phyloP scores from a whole-genome alignment of 2,329 filamentous ascomycete genomes.

The Byssochlamys sp. region DNA sequence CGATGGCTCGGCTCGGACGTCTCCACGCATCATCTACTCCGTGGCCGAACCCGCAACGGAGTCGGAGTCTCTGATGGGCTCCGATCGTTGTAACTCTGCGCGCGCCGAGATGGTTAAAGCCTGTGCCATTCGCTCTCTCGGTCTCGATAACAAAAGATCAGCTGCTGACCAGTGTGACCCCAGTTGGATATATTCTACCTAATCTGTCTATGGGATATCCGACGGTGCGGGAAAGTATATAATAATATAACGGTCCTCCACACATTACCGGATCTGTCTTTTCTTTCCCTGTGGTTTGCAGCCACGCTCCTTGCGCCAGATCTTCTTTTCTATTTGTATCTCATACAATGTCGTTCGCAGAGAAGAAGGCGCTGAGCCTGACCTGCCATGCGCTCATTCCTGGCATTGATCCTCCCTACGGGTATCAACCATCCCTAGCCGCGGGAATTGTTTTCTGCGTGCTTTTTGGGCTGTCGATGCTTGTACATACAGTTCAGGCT shows the following conservation, averaged over 20 bases:
- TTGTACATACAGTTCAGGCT: slow-evolving; percentile 25
- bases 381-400: slow-evolving; percentile 20
- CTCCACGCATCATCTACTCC: not conserved
- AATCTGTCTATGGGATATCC: not conserved
- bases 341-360: not conserved
- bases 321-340: not conserved
- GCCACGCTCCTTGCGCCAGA: not conserved
- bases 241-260: not conserved
- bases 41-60: not conserved
- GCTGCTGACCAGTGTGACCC: not conserved
- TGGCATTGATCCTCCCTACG: slow-evolving; percentile 19
- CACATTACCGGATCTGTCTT: not conserved
- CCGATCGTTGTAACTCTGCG: not conserved
- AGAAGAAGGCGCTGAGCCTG: slow-evolving; percentile 3
- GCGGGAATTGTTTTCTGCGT: slow-evolving; percentile 25
- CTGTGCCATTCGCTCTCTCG: not conserved
- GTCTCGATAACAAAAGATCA: not conserved
- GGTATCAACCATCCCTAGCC: slow-evolving; percentile 24
- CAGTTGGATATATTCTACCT: not conserved
- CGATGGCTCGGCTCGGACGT: not conserved
- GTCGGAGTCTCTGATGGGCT: not conserved
- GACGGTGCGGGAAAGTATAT: not conserved
- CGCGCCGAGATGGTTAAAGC: not conserved
- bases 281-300: not conserved
- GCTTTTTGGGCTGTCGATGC: slow-evolving; percentile 27